These are phyloP conservation scores for Acacia confusa DNA, from an alignment of 306 rosid genomes.

Conservation along the genomic window DNA sequence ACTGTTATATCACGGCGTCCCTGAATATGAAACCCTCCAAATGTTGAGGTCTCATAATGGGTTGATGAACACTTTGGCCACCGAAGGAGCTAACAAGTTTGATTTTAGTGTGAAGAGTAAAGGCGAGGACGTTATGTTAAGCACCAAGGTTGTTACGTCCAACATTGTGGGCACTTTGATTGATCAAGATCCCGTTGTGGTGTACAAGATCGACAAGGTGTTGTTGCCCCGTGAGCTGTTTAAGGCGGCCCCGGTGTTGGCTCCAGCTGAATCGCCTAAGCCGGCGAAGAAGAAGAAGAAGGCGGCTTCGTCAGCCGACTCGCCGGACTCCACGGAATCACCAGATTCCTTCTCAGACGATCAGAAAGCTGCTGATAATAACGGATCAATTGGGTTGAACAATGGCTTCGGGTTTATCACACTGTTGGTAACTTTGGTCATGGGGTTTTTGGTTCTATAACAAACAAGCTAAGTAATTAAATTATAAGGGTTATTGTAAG, in stretches of 20 bases:
- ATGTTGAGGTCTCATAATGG: conserved; percentile 76
- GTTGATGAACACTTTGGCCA: conserved; percentile 72
- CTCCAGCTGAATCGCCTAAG: conserved; percentile 36
- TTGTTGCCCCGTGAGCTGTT: conserved; percentile 76
- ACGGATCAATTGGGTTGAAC: conserved; percentile 39
- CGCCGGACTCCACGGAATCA: conserved; percentile 30
- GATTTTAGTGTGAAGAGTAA: conserved; percentile 75
- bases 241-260: conserved; percentile 36
- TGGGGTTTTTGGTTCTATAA: conserved; percentile 43
- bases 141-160: conserved; percentile 65
- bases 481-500: background rate
- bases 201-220: conserved; percentile 67
- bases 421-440: conserved; percentile 47
- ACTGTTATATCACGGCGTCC: conserved; percentile 70
- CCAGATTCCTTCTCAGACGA: conserved; percentile 24
- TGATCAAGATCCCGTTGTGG: conserved; percentile 79
- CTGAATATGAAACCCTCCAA: conserved; percentile 71
- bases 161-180: conserved; percentile 61
- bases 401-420: conserved; percentile 39
- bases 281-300: conserved; percentile 19
- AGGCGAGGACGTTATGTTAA: conserved; percentile 75
- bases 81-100: conserved; percentile 71
- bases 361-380: conserved; percentile 52
- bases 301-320: background rate
- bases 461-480: background rate